Conservation (phyloP, 495 filamentous ascomycete genomes). For the Penicillium paradoxum region DNA sequence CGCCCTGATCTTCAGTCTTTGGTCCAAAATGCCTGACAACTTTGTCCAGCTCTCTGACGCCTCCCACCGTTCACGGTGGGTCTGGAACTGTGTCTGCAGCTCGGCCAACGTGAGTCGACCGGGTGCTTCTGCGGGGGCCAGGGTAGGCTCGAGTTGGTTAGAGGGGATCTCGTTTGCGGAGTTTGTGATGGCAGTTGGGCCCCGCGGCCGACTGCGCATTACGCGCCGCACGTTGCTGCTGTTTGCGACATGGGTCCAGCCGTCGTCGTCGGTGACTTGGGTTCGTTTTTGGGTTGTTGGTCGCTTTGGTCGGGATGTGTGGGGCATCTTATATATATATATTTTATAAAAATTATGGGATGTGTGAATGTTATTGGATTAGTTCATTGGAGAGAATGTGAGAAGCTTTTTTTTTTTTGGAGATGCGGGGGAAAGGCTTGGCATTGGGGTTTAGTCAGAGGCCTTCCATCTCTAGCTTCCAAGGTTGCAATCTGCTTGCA, state of each 20-base stretch:
- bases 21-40: conserved; percentile 7
- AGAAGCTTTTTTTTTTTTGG: conserved; percentile 6
- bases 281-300: conserved; percentile 36
- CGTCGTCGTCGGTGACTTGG: conserved; percentile 44
- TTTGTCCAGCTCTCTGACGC: conserved; percentile 26
- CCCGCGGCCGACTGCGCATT: conserved; percentile 3
- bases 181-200: background rate
- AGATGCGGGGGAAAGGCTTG: conserved; percentile 8
- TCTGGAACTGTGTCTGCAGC: conserved; percentile 32
- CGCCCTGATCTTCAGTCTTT: background rate
- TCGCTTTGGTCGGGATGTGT: conserved; percentile 41
- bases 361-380: background rate
- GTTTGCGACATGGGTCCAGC: conserved; percentile 54
- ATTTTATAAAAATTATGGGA: background rate
- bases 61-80: conserved; percentile 26
- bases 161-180: background rate
- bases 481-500: no score
- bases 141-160: background rate
- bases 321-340: conserved; percentile 35
- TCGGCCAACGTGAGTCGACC: conserved; percentile 32
- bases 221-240: conserved; percentile 23
- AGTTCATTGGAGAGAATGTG: background rate
- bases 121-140: conserved; percentile 32
- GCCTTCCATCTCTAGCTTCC: no score
- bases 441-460: background rate